Evolutionary conservation across 2,329 filamentous ascomycete genomes (phyloP).

Genomic region (Cercospora beticola): DNA sequence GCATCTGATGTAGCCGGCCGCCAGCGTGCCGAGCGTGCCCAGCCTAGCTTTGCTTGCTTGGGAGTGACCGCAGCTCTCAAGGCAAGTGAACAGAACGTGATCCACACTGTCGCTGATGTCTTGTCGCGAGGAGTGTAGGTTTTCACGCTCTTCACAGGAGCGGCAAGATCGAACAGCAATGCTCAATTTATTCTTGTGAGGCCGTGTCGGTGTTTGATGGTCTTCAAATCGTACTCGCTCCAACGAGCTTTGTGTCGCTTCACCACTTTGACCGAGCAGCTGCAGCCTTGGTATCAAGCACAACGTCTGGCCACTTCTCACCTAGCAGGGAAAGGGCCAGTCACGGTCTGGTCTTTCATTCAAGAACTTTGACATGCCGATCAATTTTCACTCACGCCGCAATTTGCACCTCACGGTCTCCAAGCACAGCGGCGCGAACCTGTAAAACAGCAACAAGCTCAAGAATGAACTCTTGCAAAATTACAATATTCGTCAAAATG

Average conservation of each 20-base stretch:
- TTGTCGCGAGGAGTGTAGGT: no score
- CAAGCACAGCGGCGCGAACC: conserved; percentile 49
- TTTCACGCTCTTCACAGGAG: background rate
- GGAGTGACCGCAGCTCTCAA: background rate
- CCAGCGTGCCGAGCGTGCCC: background rate
- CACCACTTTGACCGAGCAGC: background rate
- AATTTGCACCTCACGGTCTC: conserved; percentile 41
- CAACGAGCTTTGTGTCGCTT: background rate
- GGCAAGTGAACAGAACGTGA: background rate
- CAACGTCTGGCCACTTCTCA: background rate
- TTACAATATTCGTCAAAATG: conserved; percentile 52
- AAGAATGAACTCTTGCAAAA: conserved; percentile 52
- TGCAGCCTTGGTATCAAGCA: background rate
- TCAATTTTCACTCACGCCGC: background rate
- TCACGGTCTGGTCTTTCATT: background rate
- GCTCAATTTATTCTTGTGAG: background rate
- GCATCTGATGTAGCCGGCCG: background rate
- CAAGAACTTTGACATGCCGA: background rate
- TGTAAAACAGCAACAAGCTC: conserved; percentile 52
- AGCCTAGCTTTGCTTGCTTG: background rate
- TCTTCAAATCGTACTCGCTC: background rate
- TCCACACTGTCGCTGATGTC: background rate
- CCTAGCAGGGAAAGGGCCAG: background rate
- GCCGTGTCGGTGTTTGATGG: background rate
- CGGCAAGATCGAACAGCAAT: background rate